phyloP scores from a whole-genome alignment of 768 basidiomycete genomes.

The Dacryopinax spathularia region DNA sequence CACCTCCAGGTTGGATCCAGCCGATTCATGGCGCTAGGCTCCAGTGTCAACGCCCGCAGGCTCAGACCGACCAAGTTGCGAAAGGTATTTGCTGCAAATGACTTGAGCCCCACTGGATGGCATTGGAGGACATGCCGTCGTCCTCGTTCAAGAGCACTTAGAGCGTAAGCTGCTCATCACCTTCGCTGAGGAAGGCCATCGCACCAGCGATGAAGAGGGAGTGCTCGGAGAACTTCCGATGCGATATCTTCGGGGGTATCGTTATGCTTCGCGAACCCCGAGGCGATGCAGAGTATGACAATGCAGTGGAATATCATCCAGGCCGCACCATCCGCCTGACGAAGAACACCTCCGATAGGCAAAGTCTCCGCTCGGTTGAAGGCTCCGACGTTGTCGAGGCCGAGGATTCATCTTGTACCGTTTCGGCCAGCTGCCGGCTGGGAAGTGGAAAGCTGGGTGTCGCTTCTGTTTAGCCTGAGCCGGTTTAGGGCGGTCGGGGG shows the following conservation, averaged over 20 bases:
- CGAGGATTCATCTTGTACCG: conserved; percentile 39
- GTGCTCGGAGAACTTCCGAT: conserved; percentile 93
- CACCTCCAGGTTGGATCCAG: conserved; percentile 99
- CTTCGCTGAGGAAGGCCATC: conserved; percentile 72
- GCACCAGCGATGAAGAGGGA: conserved; percentile 98
- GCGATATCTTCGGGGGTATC: conserved; percentile 97
- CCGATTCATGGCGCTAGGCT: conserved; percentile 73
- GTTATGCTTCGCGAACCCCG: conserved; percentile 96
- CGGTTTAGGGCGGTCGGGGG: neutral
- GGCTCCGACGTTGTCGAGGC: conserved; percentile 92
- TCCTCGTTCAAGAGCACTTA: conserved; percentile 83
- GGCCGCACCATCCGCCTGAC: conserved; percentile 95
- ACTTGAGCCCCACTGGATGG: conserved; percentile 72
- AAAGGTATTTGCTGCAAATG: conserved; percentile 80
- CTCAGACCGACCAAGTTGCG: conserved; percentile 95
- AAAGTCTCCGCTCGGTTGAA: conserved; percentile 97
- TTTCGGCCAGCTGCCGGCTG: neutral
- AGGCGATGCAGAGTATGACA: conserved; percentile 95
- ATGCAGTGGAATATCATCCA: conserved; percentile 99
- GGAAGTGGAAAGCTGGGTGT: neutral
- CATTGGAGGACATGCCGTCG: conserved; percentile 98
- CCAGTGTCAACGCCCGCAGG: conserved; percentile 84
- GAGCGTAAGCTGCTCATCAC: conserved; percentile 60
- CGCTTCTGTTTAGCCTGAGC: neutral
- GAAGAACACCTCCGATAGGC: conserved; percentile 83